Conservation (phyloP, 2,329 filamentous ascomycete species). For the Tolypocladium amazonense region DNA sequence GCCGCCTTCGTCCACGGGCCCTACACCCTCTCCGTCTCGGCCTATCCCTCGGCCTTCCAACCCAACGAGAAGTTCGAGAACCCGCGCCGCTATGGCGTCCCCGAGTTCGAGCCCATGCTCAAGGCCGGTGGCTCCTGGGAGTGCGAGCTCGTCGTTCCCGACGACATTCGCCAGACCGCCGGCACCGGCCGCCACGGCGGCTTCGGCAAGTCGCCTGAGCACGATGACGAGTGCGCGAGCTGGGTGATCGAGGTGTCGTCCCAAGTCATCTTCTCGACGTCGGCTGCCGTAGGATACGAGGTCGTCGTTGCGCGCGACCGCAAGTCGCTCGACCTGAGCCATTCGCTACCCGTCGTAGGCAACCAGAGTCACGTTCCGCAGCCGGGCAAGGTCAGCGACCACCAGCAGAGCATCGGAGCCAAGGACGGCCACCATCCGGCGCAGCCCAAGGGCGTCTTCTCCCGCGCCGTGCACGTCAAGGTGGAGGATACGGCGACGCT, state of each 20-base stretch:
- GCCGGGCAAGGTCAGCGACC: conserved; percentile 67
- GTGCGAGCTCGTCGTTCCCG: conserved; percentile 69
- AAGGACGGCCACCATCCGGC: conserved; percentile 49
- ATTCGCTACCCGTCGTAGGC: conserved; percentile 33
- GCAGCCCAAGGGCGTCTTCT: conserved; percentile 70
- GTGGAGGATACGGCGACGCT: conserved; percentile 82
- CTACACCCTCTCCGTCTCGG: conserved; percentile 79
- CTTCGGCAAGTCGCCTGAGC: conserved; percentile 33
- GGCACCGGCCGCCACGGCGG: conserved; percentile 32
- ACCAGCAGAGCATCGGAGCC: conserved; percentile 51
- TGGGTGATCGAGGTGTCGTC: conserved; percentile 91
- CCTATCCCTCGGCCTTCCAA: conserved; percentile 74
- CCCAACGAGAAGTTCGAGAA: conserved; percentile 69
- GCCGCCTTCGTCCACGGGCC: conserved; percentile 95
- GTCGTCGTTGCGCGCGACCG: conserved; percentile 76
- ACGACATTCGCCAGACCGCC: conserved; percentile 60
- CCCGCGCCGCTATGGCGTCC: conserved; percentile 60
- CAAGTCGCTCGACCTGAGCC: conserved; percentile 62
- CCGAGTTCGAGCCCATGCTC: conserved; percentile 91
- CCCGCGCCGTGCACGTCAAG: conserved; percentile 63
- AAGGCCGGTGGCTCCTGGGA: conserved; percentile 88
- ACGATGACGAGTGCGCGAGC: conserved; percentile 49
- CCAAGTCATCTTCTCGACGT: conserved; percentile 87
- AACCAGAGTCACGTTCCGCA: conserved; percentile 38
- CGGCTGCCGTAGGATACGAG: conserved; percentile 81